Conservation (phyloP, 2,329 filamentous ascomycete genomes). For the Colletotrichum sp. region DNA sequence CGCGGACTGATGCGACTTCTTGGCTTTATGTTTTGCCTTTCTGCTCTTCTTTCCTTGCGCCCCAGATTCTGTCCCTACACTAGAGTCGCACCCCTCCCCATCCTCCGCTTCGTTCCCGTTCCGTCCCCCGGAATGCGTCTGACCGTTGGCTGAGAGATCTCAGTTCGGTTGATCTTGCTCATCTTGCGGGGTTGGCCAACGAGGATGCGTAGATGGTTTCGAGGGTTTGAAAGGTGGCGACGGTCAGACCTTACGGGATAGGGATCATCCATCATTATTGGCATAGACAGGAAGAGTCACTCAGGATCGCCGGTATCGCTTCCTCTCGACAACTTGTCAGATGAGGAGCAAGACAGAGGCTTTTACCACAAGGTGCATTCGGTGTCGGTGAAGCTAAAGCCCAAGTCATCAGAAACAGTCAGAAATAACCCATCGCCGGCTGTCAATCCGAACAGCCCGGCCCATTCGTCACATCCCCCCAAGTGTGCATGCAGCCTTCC, state of each 20-base stretch:
- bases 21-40: not conserved
- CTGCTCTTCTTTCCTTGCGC: not conserved
- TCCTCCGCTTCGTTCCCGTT: not conserved
- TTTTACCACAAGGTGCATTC: not conserved
- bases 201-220: not conserved
- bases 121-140: slow-evolving; percentile 1
- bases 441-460: slow-evolving; percentile 5
- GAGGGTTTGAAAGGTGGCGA: not conserved
- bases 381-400: not conserved
- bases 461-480: not conserved
- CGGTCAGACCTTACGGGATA: not conserved
- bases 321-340: not conserved
- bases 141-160: slow-evolving; percentile 15
- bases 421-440: not conserved
- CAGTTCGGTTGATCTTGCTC: slow-evolving; percentile 7
- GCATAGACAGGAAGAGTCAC: not conserved
- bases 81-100: not conserved
- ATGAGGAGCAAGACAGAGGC: not conserved
- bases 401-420: not conserved
- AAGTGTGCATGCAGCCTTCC: not conserved
- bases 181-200: slow-evolving; percentile 11
- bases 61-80: not conserved
- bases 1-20: slow-evolving; percentile 5
- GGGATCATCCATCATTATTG: not conserved
- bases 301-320: not conserved